phyloP scores from a whole-genome alignment of 345 rosid species.

The rapeseed (Brassica napus) region DNA sequence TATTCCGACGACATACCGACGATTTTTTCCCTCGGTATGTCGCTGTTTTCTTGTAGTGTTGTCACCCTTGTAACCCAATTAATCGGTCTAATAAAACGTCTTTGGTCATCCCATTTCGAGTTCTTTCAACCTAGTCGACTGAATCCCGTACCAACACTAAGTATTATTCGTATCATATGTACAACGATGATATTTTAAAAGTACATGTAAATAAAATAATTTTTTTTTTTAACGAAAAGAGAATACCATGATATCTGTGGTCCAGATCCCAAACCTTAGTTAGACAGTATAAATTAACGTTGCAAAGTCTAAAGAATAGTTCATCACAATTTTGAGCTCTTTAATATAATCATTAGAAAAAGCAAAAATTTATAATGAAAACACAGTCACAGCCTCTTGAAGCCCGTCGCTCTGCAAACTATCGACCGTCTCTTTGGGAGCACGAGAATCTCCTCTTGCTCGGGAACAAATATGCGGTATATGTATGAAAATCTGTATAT shows the following conservation, averaged over 20 bases:
- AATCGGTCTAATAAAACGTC: no score
- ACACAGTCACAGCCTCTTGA: conserved; percentile 16
- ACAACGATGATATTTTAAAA: background rate
- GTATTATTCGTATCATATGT: no score
- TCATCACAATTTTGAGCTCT: background rate
- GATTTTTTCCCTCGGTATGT: no score
- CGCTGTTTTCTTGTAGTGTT: no score
- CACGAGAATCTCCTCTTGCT: conserved; percentile 44
- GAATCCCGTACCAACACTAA: no score
- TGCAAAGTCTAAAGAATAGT: background rate
- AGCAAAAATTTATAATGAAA: background rate
- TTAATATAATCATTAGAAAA: background rate
- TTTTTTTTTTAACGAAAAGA: background rate
- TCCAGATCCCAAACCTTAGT: conserved; percentile 3
- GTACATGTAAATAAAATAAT: background rate
- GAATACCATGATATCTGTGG: conserved; percentile 5
- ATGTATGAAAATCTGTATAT: background rate
- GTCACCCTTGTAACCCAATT: no score
- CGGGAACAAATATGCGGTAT: conserved; percentile 19
- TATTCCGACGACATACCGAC: no score
- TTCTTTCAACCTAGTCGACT: no score
- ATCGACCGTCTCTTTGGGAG: conserved; percentile 41
- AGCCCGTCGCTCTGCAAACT: conserved; percentile 40
- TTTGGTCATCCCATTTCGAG: no score
- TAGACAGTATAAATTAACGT: conserved; percentile 12